These are phyloP conservation scores for Wallacemonas rigidus DNA, from an alignment of 208 protist species.

Conservation along the genomic window DNA sequence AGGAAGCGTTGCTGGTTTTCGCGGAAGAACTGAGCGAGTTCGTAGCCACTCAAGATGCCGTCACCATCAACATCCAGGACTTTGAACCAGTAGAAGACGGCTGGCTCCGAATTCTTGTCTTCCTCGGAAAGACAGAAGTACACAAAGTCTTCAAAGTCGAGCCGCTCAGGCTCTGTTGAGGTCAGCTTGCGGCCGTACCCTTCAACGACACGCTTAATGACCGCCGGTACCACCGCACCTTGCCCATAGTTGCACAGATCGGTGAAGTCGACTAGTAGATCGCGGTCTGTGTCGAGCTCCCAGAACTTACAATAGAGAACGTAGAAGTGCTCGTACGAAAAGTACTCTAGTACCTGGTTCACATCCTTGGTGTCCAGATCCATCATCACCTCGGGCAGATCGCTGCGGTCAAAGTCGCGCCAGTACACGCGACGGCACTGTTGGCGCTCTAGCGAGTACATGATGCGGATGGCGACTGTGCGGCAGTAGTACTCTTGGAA, in stretches of 20 bases:
- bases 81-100: conserved; percentile 96
- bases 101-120: conserved; percentile 92
- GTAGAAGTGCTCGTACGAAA: conserved; percentile 99
- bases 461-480: conserved; percentile 95
- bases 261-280: conserved; percentile 84
- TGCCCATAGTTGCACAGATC: conserved; percentile 92
- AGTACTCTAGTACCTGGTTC: conserved; percentile 92
- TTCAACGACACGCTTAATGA: conserved; percentile 83
- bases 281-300: conserved; percentile 97
- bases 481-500: conserved; percentile 96
- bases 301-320: conserved; percentile 99
- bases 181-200: conserved; percentile 66
- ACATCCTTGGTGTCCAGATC: conserved; percentile 86
- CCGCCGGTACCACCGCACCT: conserved; percentile 57
- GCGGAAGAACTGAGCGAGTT: conserved; percentile 92
- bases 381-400: conserved; percentile 83
- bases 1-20: conserved; percentile 93
- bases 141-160: conserved; percentile 96
- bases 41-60: conserved; percentile 92
- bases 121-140: conserved; percentile 97
- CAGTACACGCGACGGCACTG: conserved; percentile 77
- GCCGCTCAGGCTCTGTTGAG: conserved; percentile 48
- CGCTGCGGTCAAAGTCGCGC: conserved; percentile 83
- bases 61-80: conserved; percentile 93
- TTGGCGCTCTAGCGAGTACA: conserved; percentile 91